phyloP scores from a whole-genome alignment of 2,329 filamentous ascomycete species.

The Escovopsis sp. region DNA sequence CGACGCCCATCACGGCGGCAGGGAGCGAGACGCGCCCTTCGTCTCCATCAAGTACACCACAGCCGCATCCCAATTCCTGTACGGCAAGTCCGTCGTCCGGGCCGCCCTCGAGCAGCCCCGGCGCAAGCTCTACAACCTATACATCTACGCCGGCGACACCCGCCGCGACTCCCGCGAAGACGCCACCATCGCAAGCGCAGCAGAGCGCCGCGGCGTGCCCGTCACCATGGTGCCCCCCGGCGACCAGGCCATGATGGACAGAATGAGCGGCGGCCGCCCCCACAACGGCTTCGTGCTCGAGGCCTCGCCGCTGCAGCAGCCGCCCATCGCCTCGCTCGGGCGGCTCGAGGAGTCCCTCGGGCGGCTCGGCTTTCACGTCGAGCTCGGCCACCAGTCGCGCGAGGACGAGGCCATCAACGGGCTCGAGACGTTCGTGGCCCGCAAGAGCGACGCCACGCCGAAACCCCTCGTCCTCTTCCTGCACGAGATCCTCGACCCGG shows the following conservation, averaged over 20 bases:
- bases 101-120: conserved; percentile 54
- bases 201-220: conserved; percentile 32
- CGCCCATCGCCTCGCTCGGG: conserved; percentile 47
- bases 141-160: conserved; percentile 50
- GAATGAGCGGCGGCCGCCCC: conserved; percentile 66
- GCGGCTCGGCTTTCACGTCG: conserved; percentile 39
- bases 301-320: conserved; percentile 63
- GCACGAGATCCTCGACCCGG: conserved; percentile 68
- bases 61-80: conserved; percentile 81
- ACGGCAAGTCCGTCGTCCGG: conserved; percentile 66
- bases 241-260: conserved; percentile 59
- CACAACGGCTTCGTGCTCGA: conserved; percentile 88
- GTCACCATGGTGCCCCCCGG: conserved; percentile 43
- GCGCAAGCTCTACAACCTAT: conserved; percentile 70
- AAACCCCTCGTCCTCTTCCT: conserved; percentile 60
- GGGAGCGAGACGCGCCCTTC: too few species aligned
- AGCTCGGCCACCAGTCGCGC: conserved; percentile 49
- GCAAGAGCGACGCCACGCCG: conserved; percentile 18
- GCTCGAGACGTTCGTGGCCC: conserved; percentile 31
- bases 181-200: conserved; percentile 27
- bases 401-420: conserved; percentile 69
- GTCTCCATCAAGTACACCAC: conserved; percentile 45
- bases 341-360: conserved; percentile 27
- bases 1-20: conserved; percentile 19
- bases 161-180: conserved; percentile 34